phyloP scores from a whole-genome alignment of 768 basidiomycete species.

The Pisolithus albus region DNA sequence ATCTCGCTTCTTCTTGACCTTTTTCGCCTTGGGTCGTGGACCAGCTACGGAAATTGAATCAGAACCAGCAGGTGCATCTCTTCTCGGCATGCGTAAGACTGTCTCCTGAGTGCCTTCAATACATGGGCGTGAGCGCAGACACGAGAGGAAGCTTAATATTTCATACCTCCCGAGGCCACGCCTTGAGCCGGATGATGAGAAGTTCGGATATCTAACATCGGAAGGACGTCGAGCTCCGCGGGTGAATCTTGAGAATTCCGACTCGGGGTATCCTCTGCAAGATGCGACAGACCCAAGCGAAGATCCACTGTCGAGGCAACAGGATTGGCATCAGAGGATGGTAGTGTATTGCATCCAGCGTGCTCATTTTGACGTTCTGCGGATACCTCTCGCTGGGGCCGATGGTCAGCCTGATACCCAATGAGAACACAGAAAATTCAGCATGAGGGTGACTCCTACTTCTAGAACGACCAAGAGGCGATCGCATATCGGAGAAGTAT shows the following conservation, averaged over 20 bases:
- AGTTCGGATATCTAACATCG: not conserved
- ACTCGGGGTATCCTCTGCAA: not conserved
- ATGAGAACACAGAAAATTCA: not conserved
- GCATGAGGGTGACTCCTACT: constrained; percentile 21
- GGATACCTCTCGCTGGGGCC: not conserved
- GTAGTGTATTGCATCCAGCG: not conserved
- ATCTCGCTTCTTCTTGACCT: constrained; percentile 39
- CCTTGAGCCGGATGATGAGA: not conserved
- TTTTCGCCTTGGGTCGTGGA: constrained; percentile 16
- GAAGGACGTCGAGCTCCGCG: not conserved
- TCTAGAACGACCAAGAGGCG: constrained; percentile 24
- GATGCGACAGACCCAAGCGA: not conserved
- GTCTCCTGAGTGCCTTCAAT: not conserved
- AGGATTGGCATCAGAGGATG: not conserved
- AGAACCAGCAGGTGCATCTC: not conserved
- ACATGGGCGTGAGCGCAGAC: not conserved
- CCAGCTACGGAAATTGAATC: not conserved
- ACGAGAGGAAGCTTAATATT: too few species aligned
- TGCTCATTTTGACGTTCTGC: not conserved
- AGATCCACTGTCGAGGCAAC: not conserved
- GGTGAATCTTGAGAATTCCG: not conserved
- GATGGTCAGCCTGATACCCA: not conserved
- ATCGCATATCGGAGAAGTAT: constrained; percentile 19
- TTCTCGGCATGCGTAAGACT: not conserved
- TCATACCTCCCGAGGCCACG: not conserved